Base-by-base conservation (phyloP, 441 rosid genomes). In the Pelargonium fulgidum region DNA sequence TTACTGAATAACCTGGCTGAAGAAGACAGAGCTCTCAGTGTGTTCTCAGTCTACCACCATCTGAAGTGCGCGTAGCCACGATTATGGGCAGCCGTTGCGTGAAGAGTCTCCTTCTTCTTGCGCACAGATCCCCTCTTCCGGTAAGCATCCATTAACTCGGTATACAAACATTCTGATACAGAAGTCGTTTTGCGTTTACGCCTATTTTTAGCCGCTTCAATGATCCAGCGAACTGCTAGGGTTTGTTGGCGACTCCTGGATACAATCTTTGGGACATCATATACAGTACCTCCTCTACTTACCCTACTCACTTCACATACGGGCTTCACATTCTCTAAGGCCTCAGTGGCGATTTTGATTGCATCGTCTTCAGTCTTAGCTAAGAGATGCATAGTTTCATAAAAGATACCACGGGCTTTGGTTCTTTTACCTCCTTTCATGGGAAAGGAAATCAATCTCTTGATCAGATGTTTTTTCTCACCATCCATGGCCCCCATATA, bases 231-330 rank as follows among this genome's bases (percentile, higher is more conserved):
- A 54, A 65, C 52, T 19, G 70, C 70, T 50, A 67, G 26, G 70
- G 70, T 67, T 67, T 67, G 62, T 67, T 67, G 70, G 54, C 61
- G 62, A 22, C 48, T 62, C 39, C 9, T 67, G 70, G 62, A 39
- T 24, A 67, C 70, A 67, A 67, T 50, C 62, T 36, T 26, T 20
- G 70, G 70, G 62, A 67, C 70, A 48, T 67, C 70, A 67, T 66
- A 66, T 11, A 67, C n/a, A 52, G 19, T 50, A 50, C 70, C 41
- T 6, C 19, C 70, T 50, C 54, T 56, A 48, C 62, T 41, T 50
- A 67, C 70, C 29, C 54, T 48, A 11, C n/a, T 62, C 20, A 67
- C 70, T 64, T 64, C 67, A 14, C 47, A 64, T 39, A 64, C 39
- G 50, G 67, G 67, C 19, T 39, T 39, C 6, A 64, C 20, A 45